Evolutionary conservation across 805 yeast species (phyloP).

Genomic region (Candida yuanshanica): DNA sequence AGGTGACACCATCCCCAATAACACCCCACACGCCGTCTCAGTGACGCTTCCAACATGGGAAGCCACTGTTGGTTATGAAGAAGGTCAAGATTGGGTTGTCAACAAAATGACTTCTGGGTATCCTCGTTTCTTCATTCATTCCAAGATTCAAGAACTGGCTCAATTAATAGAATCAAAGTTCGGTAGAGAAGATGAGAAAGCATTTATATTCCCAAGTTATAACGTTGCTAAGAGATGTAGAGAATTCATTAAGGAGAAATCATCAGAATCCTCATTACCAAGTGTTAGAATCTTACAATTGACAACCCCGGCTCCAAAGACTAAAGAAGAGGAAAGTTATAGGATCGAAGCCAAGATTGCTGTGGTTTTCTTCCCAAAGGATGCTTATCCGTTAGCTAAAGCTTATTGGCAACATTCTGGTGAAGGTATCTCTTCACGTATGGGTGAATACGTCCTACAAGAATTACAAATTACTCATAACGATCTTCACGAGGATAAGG

Average conservation of each 20-base stretch:
- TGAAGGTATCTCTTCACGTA: conserved; percentile 88
- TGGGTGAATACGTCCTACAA: conserved; percentile 77
- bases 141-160: conserved; percentile 51
- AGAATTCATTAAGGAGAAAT: conserved; percentile 55
- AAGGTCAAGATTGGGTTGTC: conserved; percentile 79
- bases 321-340: conserved; percentile 51
- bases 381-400: conserved; percentile 59
- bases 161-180: conserved; percentile 55
- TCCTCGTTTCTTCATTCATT: conserved; percentile 77
- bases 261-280: conserved; percentile 15
- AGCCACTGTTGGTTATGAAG: conserved; percentile 88
- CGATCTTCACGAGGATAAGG: conserved; percentile 25
- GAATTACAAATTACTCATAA: conserved; percentile 42
- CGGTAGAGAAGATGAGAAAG: conserved; percentile 73
- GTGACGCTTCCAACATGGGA: conserved; percentile 96
- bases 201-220: conserved; percentile 74
- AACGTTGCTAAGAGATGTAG: conserved; percentile 80
- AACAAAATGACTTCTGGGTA: conserved; percentile 79
- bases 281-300: conserved; percentile 64
- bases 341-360: conserved; percentile 66
- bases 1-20: conserved; percentile 85
- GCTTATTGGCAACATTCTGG: conserved; percentile 97
- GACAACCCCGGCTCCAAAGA: conserved; percentile 61
- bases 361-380: conserved; percentile 66
- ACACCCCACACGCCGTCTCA: conserved; percentile 89